Conservation (phyloP, 2,329 filamentous ascomycete species). For the Penicillium sp. region DNA sequence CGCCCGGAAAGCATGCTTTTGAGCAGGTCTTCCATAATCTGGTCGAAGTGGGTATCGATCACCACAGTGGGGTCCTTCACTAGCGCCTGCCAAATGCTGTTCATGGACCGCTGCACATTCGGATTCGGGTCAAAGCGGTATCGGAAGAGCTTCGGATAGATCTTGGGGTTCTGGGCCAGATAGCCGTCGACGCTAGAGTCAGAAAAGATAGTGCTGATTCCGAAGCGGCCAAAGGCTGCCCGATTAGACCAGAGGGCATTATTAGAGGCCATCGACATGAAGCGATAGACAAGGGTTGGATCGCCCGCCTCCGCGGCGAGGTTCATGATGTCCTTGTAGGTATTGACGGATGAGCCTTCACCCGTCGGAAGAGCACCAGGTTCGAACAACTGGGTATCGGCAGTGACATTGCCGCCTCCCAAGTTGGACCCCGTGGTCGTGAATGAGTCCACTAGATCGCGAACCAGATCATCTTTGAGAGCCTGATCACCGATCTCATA, state of each 20-base stretch:
- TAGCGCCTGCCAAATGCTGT: conserved; percentile 94
- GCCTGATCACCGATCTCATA: conserved; percentile 86
- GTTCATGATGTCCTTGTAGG: conserved; percentile 95
- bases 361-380: conserved; percentile 85
- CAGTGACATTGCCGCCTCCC: conserved; percentile 71
- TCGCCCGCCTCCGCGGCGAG: conserved; percentile 96
- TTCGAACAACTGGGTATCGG: conserved; percentile 91
- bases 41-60: conserved; percentile 78
- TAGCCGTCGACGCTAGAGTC: conserved; percentile 70
- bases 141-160: conserved; percentile 91
- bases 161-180: conserved; percentile 77
- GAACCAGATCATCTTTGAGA: conserved; percentile 77
- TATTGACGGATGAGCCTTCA: conserved; percentile 83
- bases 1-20: conserved; percentile 75
- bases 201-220: conserved; percentile 84
- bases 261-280: conserved; percentile 95
- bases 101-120: conserved; percentile 93
- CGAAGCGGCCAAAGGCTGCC: conserved; percentile 91
- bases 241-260: conserved; percentile 97
- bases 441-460: conserved; percentile 84
- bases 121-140: conserved; percentile 94
- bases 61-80: conserved; percentile 80
- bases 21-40: conserved; percentile 83
- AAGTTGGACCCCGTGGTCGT: conserved; percentile 65
- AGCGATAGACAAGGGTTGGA: conserved; percentile 92